A percentile compares a stretch with the other conserved stretches of the same genome.
Conservation (phyloP, 306 rosid species). For the Citrullus mucosospermus region DNA sequence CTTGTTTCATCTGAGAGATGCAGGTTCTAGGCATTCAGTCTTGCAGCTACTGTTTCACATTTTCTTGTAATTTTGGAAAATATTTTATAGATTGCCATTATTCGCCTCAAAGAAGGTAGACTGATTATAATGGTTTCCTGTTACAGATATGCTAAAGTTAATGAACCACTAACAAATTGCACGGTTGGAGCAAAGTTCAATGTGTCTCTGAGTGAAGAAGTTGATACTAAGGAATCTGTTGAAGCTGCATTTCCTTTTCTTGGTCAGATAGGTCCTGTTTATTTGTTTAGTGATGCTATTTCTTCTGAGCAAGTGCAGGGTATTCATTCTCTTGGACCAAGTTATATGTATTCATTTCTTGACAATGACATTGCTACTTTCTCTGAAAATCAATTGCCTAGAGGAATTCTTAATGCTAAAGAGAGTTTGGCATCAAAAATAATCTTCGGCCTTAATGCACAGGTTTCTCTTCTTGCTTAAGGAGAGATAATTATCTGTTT, state of each 20-base stretch:
- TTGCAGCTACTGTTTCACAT: slow-evolving; percentile 2
- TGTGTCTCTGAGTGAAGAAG: slow-evolving; percentile 49
- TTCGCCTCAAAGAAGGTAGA: slow-evolving; percentile 4
- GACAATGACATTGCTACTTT: slow-evolving; percentile 69
- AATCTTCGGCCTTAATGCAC: slow-evolving; percentile 88
- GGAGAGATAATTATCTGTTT: neutral
- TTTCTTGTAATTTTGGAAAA: neutral
- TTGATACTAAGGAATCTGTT: slow-evolving; percentile 41
- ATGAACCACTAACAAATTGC: slow-evolving; percentile 66
- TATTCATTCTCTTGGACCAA: slow-evolving; percentile 88
- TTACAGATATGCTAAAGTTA: slow-evolving; percentile 85
- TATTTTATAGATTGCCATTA: neutral
- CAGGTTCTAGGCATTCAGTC: slow-evolving; percentile 43
- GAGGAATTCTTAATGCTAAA: slow-evolving; percentile 76
- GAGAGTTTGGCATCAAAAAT: slow-evolving; percentile 85
- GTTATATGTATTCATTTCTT: slow-evolving; percentile 93
- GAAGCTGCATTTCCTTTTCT: slow-evolving; percentile 63
- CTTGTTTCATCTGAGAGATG: slow-evolving; percentile 94
- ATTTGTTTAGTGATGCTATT: slow-evolving; percentile 73
- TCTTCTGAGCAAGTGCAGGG: slow-evolving; percentile 84
- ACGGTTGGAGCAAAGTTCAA: slow-evolving; percentile 64
- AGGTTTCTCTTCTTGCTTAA: slow-evolving; percentile 34
- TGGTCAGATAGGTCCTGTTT: slow-evolving; percentile 92
- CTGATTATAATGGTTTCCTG: slow-evolving; percentile 15
- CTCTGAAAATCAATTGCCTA: slow-evolving; percentile 49